Evolutionary conservation across 768 basidiomycete genomes (phyloP), one percentile per base, ranked within the genome.

Genomic region (Russula foetens): DNA sequence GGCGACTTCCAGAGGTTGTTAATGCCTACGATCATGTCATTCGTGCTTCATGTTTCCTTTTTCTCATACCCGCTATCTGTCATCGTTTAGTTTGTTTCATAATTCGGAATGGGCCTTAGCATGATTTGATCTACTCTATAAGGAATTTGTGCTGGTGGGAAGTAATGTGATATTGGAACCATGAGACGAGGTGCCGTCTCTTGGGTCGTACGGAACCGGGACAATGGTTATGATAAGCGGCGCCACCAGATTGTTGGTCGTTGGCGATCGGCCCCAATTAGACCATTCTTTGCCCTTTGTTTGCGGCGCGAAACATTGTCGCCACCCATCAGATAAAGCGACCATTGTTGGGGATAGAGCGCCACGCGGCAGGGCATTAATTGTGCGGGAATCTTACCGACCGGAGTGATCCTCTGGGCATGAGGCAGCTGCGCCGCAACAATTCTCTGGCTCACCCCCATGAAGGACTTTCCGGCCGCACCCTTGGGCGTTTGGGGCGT

Each of bases 271-370:
- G 51, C 28, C 61, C 56, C 44, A 56, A 62, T 57, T 50, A n/a
- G 60, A 62, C 45, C 56, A 45, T 58, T 53, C 61, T 62, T 62
- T 62, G 61, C 51, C 45, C 50, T 33, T 31, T 49, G 39, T 49
- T 41, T 41, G 29, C 24, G 35, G 57, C 49, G 45, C 23, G 33
- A 47, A 46, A 29, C 44, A 38, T 31, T 39, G 58, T 48, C 59
- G 59, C 59, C 59, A 54, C 59, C 56, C 61, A 62, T 62, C 61
- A 62, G 60, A 62, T 62, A 62, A n/a, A 53, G 12, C 33, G 21
- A 31, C 38, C 21, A 14, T 44, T 11, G 38, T 58, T 44, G 45
- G 61, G 56, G 46, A 47, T 57, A 58, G 51, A 48, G 61, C 61
- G 61, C 61, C 46, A 58, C 56, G 50, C 50, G 55, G 50, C 49